A percentile compares a stretch with the other conserved stretches of the same genome.
Conservation (phyloP, 192 early-diverging fungal species). For the Backusella sp. region DNA sequence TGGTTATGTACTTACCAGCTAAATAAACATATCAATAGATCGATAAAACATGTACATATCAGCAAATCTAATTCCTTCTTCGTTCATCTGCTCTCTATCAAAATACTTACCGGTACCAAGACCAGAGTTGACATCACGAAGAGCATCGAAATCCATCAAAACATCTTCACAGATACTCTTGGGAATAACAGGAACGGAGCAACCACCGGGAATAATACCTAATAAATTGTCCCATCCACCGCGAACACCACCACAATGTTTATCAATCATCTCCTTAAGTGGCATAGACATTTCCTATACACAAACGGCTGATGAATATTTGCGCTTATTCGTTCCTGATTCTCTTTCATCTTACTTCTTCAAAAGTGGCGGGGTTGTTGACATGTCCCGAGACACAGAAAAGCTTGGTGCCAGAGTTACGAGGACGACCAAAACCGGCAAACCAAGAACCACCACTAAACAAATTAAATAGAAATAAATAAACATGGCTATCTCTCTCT, state of each 20-base stretch:
- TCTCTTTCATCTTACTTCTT: constrained; percentile 55
- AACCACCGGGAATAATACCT: constrained; percentile 96
- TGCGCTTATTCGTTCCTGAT: too few relatives aligned
- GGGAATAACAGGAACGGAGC: constrained; percentile 88
- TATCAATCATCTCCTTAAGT: constrained; percentile 87
- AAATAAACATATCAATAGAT: not conserved
- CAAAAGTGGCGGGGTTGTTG: constrained; percentile 96
- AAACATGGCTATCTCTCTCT: too few relatives aligned
- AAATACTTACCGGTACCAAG: constrained; percentile 77
- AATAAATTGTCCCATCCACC: constrained; percentile 99
- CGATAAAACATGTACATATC: not conserved
- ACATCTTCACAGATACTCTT: constrained; percentile 86
- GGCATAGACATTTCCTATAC: constrained; percentile 91
- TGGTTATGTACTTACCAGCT: constrained; percentile 1
- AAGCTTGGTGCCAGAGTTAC: constrained; percentile 94
- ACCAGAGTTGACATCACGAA: constrained; percentile 90
- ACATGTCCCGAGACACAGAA: constrained; percentile 98
- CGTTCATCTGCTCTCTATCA: too few relatives aligned
- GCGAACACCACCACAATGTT: constrained; percentile 94
- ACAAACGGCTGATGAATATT: not conserved
- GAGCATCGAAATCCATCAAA: constrained; percentile 98
- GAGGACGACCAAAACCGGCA: constrained; percentile 87
- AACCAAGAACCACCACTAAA: constrained; percentile 88
- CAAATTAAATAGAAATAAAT: constrained; percentile 14
- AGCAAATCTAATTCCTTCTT: constrained; percentile 13